Evolutionary conservation across 2,329 filamentous ascomycete genomes (phyloP).

Genomic region (Colletotrichum truncatum): DNA sequence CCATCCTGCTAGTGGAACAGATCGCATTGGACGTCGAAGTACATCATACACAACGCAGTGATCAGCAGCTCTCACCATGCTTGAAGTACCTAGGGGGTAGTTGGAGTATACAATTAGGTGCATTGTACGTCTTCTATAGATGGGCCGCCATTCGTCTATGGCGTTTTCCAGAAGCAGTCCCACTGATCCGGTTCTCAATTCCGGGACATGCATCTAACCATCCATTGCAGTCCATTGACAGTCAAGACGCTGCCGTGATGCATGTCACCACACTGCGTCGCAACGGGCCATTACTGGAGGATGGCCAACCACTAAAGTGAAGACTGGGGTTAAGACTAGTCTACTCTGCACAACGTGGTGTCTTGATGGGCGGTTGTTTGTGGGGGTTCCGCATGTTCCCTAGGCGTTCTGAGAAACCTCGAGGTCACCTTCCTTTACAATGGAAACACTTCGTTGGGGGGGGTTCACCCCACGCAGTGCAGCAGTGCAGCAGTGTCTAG

Average conservation of each 20-base stretch:
- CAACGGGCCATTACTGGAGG: slow-evolving; percentile 1
- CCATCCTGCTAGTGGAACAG: too few relatives aligned
- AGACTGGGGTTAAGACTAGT: neutral
- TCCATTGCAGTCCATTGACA: neutral
- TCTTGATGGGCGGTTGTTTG: neutral
- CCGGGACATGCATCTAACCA: slow-evolving; percentile 19
- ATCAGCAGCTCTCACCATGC: neutral
- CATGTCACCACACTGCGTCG: slow-evolving; percentile 23
- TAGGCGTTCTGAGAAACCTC: neutral
- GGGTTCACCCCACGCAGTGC: neutral
- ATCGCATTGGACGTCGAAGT: too few relatives aligned
- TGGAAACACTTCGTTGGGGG: too few relatives aligned
- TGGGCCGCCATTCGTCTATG: neutral
- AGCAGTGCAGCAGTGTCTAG: neutral
- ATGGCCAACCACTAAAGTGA: neutral
- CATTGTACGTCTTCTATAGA: neutral
- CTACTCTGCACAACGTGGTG: neutral
- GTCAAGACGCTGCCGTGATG: slow-evolving; percentile 9
- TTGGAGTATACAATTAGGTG: neutral
- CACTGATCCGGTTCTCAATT: slow-evolving; percentile 16
- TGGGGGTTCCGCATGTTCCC: slow-evolving; percentile 1
- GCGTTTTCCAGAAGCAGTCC: slow-evolving; percentile 13
- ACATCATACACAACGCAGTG: neutral
- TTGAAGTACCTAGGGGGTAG: neutral
- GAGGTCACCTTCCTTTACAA: neutral